Evolutionary conservation across 2,329 filamentous ascomycete genomes (phyloP).

Genomic region (Nemania diffusa): DNA sequence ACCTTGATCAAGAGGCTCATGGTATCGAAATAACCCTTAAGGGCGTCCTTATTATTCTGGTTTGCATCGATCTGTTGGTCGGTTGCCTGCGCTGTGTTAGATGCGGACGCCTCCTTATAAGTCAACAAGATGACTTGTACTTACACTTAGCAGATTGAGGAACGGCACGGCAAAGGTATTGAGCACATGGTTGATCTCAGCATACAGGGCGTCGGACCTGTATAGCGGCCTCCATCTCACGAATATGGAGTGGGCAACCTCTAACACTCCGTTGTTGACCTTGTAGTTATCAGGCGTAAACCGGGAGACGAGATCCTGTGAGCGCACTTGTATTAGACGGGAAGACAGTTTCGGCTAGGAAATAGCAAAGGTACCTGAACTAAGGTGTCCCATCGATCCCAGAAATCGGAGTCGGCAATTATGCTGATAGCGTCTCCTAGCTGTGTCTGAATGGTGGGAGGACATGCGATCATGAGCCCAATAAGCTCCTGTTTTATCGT

Average conservation of each 20-base stretch:
- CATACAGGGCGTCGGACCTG: constrained; percentile 90
- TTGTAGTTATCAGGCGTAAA: constrained; percentile 83
- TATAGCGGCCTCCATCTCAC: constrained; percentile 95
- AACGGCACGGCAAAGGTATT: constrained; percentile 85
- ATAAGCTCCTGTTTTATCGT: constrained; percentile 97
- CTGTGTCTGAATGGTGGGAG: constrained; percentile 87
- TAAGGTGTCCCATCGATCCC: constrained; percentile 94
- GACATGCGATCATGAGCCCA: constrained; percentile 94
- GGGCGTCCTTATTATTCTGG: constrained; percentile 75
- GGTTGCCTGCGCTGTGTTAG: constrained; percentile 62
- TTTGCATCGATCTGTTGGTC: constrained; percentile 79
- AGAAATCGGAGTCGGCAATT: constrained; percentile 98
- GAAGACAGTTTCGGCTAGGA: neutral
- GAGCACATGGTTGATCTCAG: constrained; percentile 96
- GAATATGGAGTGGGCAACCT: constrained; percentile 98
- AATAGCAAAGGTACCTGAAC: constrained; percentile 70
- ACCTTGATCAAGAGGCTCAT: constrained; percentile 91
- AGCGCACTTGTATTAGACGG: constrained; percentile 17
- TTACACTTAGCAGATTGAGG: constrained; percentile 78
- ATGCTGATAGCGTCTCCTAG: constrained; percentile 96
- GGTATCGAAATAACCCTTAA: constrained; percentile 84
- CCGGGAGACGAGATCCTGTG: constrained; percentile 84
- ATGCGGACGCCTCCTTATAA: neutral
- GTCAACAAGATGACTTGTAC: constrained; percentile 34
- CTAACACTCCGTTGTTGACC: constrained; percentile 91